Base-by-base conservation (phyloP, 2,329 filamentous ascomycete species). In the Epichloe sp. region DNA sequence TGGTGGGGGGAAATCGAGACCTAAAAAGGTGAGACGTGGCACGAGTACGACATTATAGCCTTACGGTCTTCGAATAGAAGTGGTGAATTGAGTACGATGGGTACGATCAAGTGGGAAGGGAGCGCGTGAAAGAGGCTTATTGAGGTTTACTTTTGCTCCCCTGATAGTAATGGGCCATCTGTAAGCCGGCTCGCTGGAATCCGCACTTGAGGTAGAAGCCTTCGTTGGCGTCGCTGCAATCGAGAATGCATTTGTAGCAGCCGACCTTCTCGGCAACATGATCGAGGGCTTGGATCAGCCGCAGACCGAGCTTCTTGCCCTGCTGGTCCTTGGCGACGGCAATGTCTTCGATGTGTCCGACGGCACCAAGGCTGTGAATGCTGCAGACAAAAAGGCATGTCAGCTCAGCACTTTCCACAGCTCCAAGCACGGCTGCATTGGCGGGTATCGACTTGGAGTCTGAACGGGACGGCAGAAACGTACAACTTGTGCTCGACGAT, bases 151-250 rank as follows among this genome's bases (percentile, higher is more conserved):
- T 72, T 64, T 77, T 77, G 59, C 66, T 64, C 46, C 62, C 67
- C 53, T 84, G 88, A 66, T 94, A 93, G 71, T 95, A 95, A 73
- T 95, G 88, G 43, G 91, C 89, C 93, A 98, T 97, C 71, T 98
- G 88, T 52, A 96, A 72, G 15, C 93, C 93, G 31, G 89, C 91
- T 55, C 88, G 77, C 70, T 88, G 85, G 70, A 95, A 97, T 53
- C 91, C 91, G 70, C 93, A 97, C 77, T 97, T 97, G 68, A 95
- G 78, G 68, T 98, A 98, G 74, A 98, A 97, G 21, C 90, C 91
- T 69, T 95, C 89, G 67, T 97, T 98, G 60, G 85, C 81, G 69
- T 96, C 91, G 58, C 86, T 94, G 74, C 93, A 98, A 69, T 97
- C 91, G 57, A 97, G 79, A 59, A 98, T 97, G 57, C 83, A 89